Evolutionary conservation across 192 early-diverging fungal genomes (phyloP), one percentile per base, ranked within the genome.

Genomic region (Cetraspora pellucida): DNA sequence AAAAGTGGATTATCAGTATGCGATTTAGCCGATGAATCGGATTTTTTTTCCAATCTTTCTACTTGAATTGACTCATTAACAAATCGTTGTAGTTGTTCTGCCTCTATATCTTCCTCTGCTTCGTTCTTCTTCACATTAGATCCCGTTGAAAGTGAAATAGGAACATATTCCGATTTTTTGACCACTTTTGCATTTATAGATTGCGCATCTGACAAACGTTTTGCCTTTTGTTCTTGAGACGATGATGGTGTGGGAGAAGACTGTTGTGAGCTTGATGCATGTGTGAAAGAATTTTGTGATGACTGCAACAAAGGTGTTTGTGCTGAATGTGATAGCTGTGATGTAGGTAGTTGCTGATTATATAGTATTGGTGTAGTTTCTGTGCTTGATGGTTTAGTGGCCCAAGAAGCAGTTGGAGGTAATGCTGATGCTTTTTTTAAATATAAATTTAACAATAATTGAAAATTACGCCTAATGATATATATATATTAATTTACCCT

Each of bases 361-460:
- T 78, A 1, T 30, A 78, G 17, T 46, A 66, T n/a, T 2, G 78
- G 74, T 6, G 68, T 58, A 72, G 77, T 57, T 84, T 86, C 45
- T 77, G 79, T 52, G 81, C 83, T 67, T 82, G 84, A 74, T 74
- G 83, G 58, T 68, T 81, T 85, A 67, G 65, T 82, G 43, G 84
- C 88, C 88, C 88, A 89, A 11, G 88, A 89, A 9, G 87, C 88
- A 13, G 88, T 89, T 11, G 85, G 84, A 49, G 88, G 88, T 30
- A 89, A 79, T 16, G 85, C 85, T 13, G 88, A 88, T 9, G 74
- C 82, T 78, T 71, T 81, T 14, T 43, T 44, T 14, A 54, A 23
- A 27, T n/a, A 43, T 30, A 57, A 28, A 3, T 21, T 57, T 13
- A 72, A 58, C 21, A 45, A 23, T 19, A 16, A 17, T 70, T 69